phyloP scores from a whole-genome alignment of 2,329 filamentous ascomycete species.

The Geosmithia flava region DNA sequence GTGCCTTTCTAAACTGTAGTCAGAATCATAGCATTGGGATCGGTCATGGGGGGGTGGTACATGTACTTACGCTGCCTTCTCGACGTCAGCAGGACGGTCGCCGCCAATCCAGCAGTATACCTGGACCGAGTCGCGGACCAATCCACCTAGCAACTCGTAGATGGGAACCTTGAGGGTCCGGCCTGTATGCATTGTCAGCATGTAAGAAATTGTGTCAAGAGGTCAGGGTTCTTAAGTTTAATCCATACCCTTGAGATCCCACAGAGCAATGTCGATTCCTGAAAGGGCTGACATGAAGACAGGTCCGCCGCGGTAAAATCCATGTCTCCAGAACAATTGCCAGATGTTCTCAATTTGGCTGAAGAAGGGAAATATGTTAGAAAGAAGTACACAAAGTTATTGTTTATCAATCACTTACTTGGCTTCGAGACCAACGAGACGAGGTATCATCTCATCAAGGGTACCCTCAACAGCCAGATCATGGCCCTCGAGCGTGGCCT shows the following conservation, averaged over 20 bases:
- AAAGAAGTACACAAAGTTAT: not conserved
- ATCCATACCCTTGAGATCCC: conserved; percentile 55
- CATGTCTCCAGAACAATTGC: conserved; percentile 58
- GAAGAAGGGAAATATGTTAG: not conserved
- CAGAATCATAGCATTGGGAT: conserved; percentile 17
- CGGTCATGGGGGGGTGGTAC: not conserved
- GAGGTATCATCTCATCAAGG: conserved; percentile 50
- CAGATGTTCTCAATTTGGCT: conserved; percentile 73
- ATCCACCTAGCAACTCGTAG: conserved; percentile 63
- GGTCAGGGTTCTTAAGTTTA: too few relatives aligned
- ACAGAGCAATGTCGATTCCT: conserved; percentile 68
- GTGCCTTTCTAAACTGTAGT: conserved; percentile 20
- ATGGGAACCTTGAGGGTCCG: conserved; percentile 48
- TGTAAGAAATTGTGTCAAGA: too few relatives aligned
- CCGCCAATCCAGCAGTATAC: conserved; percentile 75
- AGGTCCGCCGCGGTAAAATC: conserved; percentile 67
- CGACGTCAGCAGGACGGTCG: conserved; percentile 56
- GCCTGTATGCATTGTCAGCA: conserved; percentile 15
- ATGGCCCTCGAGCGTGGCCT: conserved; percentile 63
- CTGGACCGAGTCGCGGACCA: conserved; percentile 55
- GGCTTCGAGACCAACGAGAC: conserved; percentile 55
- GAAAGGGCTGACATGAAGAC: conserved; percentile 72
- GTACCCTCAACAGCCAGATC: conserved; percentile 63
- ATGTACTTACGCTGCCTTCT: conserved; percentile 40
- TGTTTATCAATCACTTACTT: conserved; percentile 34